A percentile compares a stretch with the other conserved stretches of the same genome.
phyloP scores from a whole-genome alignment of 148 eudicot species.

The Camellia granthamiana region DNA sequence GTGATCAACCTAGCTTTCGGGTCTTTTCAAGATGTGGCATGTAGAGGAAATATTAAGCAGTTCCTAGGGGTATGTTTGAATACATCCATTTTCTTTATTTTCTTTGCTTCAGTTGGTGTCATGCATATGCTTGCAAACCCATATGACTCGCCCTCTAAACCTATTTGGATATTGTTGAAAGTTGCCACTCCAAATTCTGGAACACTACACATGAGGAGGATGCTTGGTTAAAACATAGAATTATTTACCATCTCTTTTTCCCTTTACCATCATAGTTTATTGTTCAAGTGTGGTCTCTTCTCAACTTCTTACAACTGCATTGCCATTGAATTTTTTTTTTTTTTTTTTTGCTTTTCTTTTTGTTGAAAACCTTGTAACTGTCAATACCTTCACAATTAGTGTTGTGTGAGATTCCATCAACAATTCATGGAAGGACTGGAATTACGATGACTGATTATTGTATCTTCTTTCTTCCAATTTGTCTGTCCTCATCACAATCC shows the following conservation, averaged over 20 bases:
- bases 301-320: background rate
- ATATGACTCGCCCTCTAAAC: background rate
- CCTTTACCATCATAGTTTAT: background rate
- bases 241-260: background rate
- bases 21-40: conserved; percentile 68
- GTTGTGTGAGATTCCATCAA: background rate
- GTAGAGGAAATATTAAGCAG: conserved; percentile 63
- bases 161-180: background rate
- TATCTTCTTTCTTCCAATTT: background rate
- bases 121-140: background rate
- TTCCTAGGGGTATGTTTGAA: conserved; percentile 49
- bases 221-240: background rate
- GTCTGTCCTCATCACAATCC: background rate
- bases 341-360: background rate
- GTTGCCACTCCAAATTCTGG: background rate
- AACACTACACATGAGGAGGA: background rate
- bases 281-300: too few species aligned
- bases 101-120: background rate
- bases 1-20: conserved; percentile 59
- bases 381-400: background rate
- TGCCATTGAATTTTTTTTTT: background rate
- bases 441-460: background rate
- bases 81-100: background rate
- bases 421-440: background rate
- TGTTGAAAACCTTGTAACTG: background rate